These are phyloP conservation scores for Chrysanthemum makinoi DNA, from an alignment of 129 eudicot species.

Conservation along the genomic window DNA sequence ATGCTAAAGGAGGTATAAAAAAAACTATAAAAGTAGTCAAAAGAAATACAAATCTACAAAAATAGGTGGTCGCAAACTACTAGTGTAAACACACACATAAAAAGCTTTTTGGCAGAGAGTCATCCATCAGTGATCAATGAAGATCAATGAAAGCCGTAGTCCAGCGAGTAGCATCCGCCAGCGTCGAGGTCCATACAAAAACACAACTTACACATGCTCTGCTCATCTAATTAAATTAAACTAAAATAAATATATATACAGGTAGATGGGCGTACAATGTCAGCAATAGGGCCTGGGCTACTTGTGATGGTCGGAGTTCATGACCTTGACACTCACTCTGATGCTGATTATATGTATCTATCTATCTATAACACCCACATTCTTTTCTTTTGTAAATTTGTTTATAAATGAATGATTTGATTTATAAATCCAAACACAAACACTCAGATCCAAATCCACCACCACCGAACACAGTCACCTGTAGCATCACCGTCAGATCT, in stretches of 20 bases:
- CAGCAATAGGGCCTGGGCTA: conserved; percentile 85
- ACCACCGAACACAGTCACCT: no score
- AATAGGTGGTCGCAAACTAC: no score
- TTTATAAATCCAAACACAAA: no score
- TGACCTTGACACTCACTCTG: conserved; percentile 67
- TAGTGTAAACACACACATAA: no score
- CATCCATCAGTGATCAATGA: no score
- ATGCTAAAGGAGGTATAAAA: no score
- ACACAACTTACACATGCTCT: neutral
- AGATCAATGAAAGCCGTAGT: no score
- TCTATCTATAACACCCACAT: neutral
- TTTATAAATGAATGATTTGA: neutral
- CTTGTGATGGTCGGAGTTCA: conserved; percentile 89
- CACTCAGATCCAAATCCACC: no score
- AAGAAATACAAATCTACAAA: no score
- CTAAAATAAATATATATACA: conserved; percentile 13
- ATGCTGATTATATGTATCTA: conserved; percentile 88
- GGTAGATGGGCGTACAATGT: conserved; percentile 85
- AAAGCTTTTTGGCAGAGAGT: no score
- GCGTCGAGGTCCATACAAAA: conserved; percentile 63
- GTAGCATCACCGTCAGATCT: no score
- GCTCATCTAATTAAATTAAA: neutral
- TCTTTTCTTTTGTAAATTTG: neutral
- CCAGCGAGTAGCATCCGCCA: conserved; percentile 89
- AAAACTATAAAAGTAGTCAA: no score